A percentile compares a stretch with the other conserved stretches of the same genome.
Conservation (phyloP, 1,284 basidiomycete genomes). For the Xerocomus nothofagi region DNA sequence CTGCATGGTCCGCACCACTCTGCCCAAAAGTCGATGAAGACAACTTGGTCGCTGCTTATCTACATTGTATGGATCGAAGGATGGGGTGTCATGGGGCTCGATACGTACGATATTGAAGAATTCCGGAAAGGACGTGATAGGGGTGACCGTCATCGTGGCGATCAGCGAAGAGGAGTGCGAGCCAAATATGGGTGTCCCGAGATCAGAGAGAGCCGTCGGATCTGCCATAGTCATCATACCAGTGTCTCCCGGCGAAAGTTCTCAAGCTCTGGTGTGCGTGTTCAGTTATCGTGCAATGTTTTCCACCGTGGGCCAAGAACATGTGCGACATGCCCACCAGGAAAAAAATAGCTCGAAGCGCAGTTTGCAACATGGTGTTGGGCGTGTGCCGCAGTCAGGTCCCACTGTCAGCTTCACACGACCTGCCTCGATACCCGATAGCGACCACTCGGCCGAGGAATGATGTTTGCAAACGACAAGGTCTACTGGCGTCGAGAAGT, state of each 20-base stretch:
- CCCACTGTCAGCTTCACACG: neutral
- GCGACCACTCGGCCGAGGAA: neutral
- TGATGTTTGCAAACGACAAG: neutral
- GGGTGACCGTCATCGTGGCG: conserved; percentile 5
- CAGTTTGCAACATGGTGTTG: too few species aligned
- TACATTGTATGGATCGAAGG: neutral
- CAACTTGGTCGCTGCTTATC: conserved; percentile 8
- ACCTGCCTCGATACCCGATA: neutral
- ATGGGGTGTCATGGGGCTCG: neutral
- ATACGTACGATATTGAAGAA: neutral
- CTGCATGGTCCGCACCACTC: conserved; percentile 14
- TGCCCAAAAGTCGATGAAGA: conserved; percentile 16
- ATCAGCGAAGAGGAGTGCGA: neutral
- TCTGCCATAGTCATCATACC: neutral
- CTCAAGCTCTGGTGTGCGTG: neutral
- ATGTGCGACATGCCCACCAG: too few species aligned
- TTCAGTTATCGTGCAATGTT: too few species aligned
- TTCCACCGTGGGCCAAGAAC: too few species aligned
- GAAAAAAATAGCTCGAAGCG: too few species aligned
- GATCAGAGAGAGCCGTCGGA: neutral
- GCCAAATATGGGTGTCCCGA: neutral
- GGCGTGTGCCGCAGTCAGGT: neutral
- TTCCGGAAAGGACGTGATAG: conserved; percentile 7
- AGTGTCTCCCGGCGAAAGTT: too few species aligned
- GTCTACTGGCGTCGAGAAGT: too few species aligned